phyloP scores from a whole-genome alignment of 83 land plant species.

The Diphasiastrum complanatum region DNA sequence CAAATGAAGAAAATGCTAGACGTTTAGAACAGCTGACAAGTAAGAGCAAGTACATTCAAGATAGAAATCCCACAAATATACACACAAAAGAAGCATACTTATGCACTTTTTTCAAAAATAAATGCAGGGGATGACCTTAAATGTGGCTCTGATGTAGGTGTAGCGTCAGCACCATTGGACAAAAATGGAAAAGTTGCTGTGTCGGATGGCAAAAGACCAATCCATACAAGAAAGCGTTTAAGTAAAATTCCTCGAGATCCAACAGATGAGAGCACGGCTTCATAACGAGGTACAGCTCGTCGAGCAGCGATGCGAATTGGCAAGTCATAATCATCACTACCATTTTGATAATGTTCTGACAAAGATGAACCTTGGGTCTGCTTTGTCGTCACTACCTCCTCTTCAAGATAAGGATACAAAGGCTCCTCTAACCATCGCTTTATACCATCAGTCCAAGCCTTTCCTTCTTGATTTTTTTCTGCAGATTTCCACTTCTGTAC shows the following conservation, averaged over 20 bases:
- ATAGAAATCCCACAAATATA: no score
- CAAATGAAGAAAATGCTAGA: no score
- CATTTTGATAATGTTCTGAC: slow-evolving; percentile 16
- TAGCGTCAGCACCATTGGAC: slow-evolving; percentile 14
- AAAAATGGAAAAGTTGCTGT: slow-evolving; percentile 32
- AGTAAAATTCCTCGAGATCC: slow-evolving; percentile 77
- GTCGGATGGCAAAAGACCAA: slow-evolving; percentile 56
- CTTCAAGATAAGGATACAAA: slow-evolving; percentile 9
- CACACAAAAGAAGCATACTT: no score
- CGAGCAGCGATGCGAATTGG: slow-evolving; percentile 84
- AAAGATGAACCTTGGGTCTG: slow-evolving; percentile 22
- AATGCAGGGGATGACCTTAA: no score
- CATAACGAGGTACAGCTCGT: slow-evolving; percentile 71
- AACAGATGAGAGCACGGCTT: slow-evolving; percentile 63
- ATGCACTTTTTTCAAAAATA: no score
- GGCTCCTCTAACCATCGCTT: slow-evolving; percentile 66
- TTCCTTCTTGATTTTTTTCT: slow-evolving; percentile 28
- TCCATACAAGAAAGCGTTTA: slow-evolving; percentile 56
- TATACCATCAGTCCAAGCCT: slow-evolving; percentile 40
- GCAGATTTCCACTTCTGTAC: slow-evolving; percentile 37
- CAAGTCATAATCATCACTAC: slow-evolving; percentile 30
- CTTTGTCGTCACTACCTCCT: slow-evolving; percentile 4
- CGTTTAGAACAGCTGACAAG: no score
- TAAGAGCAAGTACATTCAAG: no score
- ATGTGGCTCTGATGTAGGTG: slow-evolving; percentile 32